Conservation (phyloP, 1,139 yeast genomes). For the Geotrichum reessii region DNA sequence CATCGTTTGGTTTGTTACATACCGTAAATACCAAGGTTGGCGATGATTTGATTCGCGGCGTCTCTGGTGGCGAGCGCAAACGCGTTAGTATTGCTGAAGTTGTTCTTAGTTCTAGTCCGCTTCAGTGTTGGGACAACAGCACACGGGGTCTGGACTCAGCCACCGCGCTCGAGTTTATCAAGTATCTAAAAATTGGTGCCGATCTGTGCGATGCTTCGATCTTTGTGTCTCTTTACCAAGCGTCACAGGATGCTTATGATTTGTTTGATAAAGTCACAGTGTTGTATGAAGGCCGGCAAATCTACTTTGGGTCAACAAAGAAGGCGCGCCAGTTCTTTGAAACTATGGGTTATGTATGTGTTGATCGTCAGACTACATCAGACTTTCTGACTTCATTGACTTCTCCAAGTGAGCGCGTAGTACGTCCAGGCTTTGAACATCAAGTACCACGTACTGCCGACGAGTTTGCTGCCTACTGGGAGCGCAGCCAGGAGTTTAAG, state of each 20-base stretch:
- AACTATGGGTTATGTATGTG: conserved; percentile 66
- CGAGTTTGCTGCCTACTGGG: conserved; percentile 66
- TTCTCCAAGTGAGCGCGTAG: conserved; percentile 60
- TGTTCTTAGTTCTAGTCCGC: conserved; percentile 52
- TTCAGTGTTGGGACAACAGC: conserved; percentile 71
- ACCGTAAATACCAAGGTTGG: conserved; percentile 68
- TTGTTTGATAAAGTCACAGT: conserved; percentile 69
- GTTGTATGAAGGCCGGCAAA: conserved; percentile 71
- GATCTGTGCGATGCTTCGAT: conserved; percentile 54
- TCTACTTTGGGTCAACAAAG: conserved; percentile 63
- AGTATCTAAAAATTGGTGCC: conserved; percentile 62
- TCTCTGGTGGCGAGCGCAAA: conserved; percentile 80
- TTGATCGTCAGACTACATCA: conserved; percentile 76
- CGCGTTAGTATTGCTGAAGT: conserved; percentile 75
- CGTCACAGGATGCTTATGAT: conserved; percentile 71
- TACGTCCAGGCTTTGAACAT: conserved; percentile 51
- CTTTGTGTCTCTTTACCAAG: conserved; percentile 75
- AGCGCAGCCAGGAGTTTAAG: conserved; percentile 47
- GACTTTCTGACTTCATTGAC: conserved; percentile 77
- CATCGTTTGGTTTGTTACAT: conserved; percentile 63
- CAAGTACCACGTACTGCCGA: conserved; percentile 61
- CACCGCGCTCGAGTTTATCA: conserved; percentile 67
- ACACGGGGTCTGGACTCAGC: conserved; percentile 73
- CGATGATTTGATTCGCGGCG: conserved; percentile 66
- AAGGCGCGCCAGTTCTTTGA: conserved; percentile 56